Percentiles rank a stretch among this genome's conserved stretches.
Evolutionary conservation across 2,329 filamentous ascomycete genomes (phyloP).

Genomic region (Ascochyta rabiei): DNA sequence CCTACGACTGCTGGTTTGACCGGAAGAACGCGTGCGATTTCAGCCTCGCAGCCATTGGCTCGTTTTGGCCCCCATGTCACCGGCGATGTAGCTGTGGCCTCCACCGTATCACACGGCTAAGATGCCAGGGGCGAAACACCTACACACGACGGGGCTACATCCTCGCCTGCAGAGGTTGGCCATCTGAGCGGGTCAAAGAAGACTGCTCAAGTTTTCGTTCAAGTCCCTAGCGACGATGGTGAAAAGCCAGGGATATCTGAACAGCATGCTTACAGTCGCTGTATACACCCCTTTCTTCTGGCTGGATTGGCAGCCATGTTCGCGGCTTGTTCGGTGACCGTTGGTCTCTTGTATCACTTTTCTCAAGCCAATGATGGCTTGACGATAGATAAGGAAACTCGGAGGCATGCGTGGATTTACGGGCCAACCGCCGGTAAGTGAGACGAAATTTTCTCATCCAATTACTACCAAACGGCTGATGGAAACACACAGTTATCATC

Average conservation of each 20-base stretch:
- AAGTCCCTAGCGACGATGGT: neutral
- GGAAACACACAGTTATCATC: neutral
- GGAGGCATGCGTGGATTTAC: constrained; percentile 1
- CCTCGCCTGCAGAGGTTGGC: neutral
- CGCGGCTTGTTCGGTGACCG: neutral
- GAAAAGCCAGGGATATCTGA: too few relatives aligned
- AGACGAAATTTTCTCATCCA: too few relatives aligned
- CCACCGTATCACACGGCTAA: neutral
- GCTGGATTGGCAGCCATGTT: neutral
- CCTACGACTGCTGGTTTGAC: neutral
- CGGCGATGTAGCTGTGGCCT: neutral
- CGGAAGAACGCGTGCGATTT: neutral
- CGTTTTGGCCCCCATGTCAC: neutral
- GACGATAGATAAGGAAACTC: neutral
- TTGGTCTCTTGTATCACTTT: constrained; percentile 6
- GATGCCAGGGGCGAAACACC: neutral
- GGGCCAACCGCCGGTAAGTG: constrained; percentile 1
- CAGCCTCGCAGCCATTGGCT: neutral
- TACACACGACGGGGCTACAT: neutral
- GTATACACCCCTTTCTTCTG: neutral
- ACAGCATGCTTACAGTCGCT: neutral
- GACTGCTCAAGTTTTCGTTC: neutral
- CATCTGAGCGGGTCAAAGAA: neutral
- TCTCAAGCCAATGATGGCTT: neutral
- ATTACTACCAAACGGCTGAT: neutral